A percentile compares a stretch with the other conserved stretches of the same genome.
Evolutionary conservation across 73 alveolate species (phyloP).

Genomic region (Stentor roeselii): DNA sequence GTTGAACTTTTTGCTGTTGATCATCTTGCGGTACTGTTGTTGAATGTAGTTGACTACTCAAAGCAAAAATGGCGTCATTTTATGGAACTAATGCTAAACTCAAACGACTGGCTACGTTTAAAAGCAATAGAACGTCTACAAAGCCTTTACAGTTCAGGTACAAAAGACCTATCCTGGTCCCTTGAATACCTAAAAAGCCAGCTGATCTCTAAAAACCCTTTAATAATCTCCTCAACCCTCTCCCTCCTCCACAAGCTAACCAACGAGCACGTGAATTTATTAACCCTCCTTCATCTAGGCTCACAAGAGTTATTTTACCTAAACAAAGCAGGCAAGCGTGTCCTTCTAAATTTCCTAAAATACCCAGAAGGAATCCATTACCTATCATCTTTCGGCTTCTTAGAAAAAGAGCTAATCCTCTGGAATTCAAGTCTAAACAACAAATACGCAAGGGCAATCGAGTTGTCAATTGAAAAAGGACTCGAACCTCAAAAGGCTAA

Average conservation of each 20-base stretch:
- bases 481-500: background rate
- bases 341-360: background rate
- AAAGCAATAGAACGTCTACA: background rate
- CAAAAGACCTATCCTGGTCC: conserved; percentile 5
- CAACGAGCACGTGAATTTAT: background rate
- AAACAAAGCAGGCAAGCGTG: background rate
- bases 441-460: background rate
- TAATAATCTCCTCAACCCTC: background rate
- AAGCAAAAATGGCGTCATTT: background rate
- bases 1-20: background rate
- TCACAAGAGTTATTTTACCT: background rate
- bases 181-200: background rate
- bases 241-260: background rate
- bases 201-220: background rate
- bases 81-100: background rate
- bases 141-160: background rate
- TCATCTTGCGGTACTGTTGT: background rate
- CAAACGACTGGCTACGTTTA: background rate
- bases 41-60: background rate
- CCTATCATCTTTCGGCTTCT: background rate
- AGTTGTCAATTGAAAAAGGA: background rate
- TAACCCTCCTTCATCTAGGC: background rate
- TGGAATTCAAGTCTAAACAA: background rate
- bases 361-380: background rate
- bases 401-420: background rate